Evolutionary conservation across 148 eudicot species (phyloP), one percentile per base, ranked within the genome.

Genomic region (Cornus suecica): DNA sequence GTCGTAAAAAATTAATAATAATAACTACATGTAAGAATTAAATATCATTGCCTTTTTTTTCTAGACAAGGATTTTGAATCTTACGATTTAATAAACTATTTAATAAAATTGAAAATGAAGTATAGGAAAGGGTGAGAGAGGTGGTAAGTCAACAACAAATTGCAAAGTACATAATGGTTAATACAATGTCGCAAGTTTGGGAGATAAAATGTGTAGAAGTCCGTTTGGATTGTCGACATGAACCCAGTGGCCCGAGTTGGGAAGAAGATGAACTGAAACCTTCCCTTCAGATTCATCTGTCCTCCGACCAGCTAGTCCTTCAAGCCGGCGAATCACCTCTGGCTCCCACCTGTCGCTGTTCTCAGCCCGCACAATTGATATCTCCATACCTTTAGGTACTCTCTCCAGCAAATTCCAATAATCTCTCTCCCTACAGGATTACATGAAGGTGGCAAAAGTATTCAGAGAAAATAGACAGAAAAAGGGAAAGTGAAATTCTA

Each of bases 191-290:
- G 97, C 90, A 29, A 93, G 81, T 83, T 74, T 88, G 28, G 98
- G 97, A 80, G 89, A 87, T 80, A 96, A 69, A 77, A 96, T 93
- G 72, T 93, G 92, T 69, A 96, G 82, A 69, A 96, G 97, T 34
- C 98, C 99, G 84, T 88, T 90, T 1, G 98, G 97, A 80, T 96
- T 96, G 67, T 96, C 99, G 28, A 91, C 91, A 80, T 96, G 98
- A 83, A 96, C 98, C 99, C 99, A 96, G 74, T 96, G 99, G 45
- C 99, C 99, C 0, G 99, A 87, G 58, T 87, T 91, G 29, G 97
- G 97, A 72, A 93, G 94, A 65, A 91, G 84, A 71, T 91, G 90
- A 75, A 86, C 74, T 3, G 88, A 91, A 51, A 90, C 82, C 54
- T 84, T 93, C 18, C 98, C 94, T 77, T 83, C 89, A 23, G 86